Evolutionary conservation across 257 asterid species (phyloP).

Genomic region (Eucommia ulmoides): DNA sequence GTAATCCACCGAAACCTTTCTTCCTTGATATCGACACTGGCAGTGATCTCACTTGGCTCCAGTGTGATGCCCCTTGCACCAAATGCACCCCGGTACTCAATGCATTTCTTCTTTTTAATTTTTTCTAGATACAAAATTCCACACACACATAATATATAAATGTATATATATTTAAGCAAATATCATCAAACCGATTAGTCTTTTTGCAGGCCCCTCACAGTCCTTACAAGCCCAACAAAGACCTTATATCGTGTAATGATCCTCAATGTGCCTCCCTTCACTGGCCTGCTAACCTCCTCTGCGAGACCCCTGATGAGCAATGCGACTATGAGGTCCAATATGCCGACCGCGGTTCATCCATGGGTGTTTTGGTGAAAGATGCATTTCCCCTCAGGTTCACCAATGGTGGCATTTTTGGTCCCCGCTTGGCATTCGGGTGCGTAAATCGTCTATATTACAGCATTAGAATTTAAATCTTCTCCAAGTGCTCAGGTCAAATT

Average conservation of each 20-base stretch:
- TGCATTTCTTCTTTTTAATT: not conserved
- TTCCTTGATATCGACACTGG: constrained; percentile 86
- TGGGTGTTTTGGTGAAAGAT: constrained; percentile 74
- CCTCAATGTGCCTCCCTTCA: constrained; percentile 56
- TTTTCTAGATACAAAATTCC: not conserved
- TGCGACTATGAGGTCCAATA: constrained; percentile 81
- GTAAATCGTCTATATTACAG: not conserved
- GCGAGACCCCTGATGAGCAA: constrained; percentile 45
- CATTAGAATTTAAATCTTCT: not conserved
- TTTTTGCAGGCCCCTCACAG: constrained; percentile 72
- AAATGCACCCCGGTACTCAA: constrained; percentile 56
- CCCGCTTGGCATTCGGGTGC: constrained; percentile 64
- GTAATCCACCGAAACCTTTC: constrained; percentile 55
- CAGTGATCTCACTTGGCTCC: constrained; percentile 96
- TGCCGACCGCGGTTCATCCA: constrained; percentile 70
- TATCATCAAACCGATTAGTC: not conserved
- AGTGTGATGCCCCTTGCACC: constrained; percentile 81
- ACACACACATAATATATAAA: not conserved
- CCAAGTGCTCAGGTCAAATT: not conserved
- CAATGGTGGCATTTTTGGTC: constrained; percentile 43
- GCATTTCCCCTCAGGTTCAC: constrained; percentile 42
- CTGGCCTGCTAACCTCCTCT: constrained; percentile 18
- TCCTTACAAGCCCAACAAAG: constrained; percentile 53
- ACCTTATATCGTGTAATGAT: constrained; percentile 46
- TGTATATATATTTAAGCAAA: not conserved